Conservation (phyloP, 306 rosid species). For the Pterocarpus macrocarpus region DNA sequence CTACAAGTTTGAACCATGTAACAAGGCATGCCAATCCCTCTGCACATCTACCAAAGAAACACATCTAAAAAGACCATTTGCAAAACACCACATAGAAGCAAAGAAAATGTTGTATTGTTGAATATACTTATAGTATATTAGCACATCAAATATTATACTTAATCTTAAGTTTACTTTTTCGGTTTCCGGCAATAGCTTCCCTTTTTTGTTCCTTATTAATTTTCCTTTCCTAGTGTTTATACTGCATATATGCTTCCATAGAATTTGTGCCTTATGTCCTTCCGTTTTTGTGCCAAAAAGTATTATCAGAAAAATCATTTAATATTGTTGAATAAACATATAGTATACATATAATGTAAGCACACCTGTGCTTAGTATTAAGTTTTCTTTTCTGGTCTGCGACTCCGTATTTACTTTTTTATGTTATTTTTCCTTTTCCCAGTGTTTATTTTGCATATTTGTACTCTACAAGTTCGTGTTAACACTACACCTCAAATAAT, state of each 20-base stretch:
- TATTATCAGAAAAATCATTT: constrained; percentile 13
- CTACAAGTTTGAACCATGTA: too few relatives aligned
- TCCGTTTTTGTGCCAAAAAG: background rate
- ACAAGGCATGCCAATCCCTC: too few relatives aligned
- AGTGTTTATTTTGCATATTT: constrained; percentile 1
- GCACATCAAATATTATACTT: background rate
- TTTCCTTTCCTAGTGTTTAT: background rate
- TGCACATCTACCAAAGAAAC: too few relatives aligned
- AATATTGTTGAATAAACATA: constrained; percentile 20
- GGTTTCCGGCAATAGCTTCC: constrained; percentile 6
- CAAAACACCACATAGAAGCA: too few relatives aligned
- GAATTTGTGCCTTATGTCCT: background rate
- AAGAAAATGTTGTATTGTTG: background rate
- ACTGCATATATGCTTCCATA: background rate
- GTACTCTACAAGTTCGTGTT: background rate
- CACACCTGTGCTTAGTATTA: background rate
- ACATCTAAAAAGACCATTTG: too few relatives aligned
- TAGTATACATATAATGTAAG: background rate
- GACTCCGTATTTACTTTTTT: background rate
- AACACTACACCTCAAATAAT: background rate
- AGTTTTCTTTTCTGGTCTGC: background rate
- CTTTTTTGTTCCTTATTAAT: background rate
- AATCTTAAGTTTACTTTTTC: background rate
- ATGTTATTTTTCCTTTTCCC: background rate
- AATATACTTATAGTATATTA: background rate